A percentile compares a stretch with the other conserved stretches of the same genome.
phyloP scores from a whole-genome alignment of 2,329 filamentous ascomycete genomes.

The Diaporthe aspalathi region DNA sequence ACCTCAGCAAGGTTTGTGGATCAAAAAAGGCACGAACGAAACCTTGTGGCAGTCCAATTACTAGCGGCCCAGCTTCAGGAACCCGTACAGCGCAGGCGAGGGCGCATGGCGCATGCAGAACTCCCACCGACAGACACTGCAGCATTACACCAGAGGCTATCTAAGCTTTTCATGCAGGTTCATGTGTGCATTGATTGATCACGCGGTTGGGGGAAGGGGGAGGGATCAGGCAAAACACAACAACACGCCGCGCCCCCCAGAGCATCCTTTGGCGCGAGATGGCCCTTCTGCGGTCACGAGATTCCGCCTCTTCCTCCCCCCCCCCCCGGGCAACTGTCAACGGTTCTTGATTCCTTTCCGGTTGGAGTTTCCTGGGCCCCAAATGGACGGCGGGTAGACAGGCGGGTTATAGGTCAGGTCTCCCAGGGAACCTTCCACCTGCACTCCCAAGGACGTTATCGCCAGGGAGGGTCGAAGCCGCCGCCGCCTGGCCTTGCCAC shows the following conservation, averaged over 20 bases:
- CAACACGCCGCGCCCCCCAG: too few relatives aligned
- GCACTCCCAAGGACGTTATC: constrained; percentile 25
- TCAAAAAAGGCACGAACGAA: constrained; percentile 9
- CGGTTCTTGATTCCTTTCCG: background rate
- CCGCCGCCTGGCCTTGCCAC: too few relatives aligned
- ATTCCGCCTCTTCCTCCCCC: background rate
- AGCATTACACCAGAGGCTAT: constrained; percentile 27
- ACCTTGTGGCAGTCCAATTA: constrained; percentile 32
- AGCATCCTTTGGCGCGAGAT: background rate
- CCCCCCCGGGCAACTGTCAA: background rate
- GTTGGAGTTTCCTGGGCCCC: constrained; percentile 12
- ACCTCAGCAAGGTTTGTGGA: constrained; percentile 33
- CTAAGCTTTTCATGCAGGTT: constrained; percentile 32
- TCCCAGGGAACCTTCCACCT: background rate
- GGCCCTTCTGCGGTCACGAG: constrained; percentile 2
- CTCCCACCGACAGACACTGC: constrained; percentile 30
- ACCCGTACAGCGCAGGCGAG: constrained; percentile 29
- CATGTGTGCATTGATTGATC: constrained; percentile 32
- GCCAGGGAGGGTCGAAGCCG: constrained; percentile 1
- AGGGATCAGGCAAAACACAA: constrained; percentile 14
- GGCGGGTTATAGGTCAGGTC: background rate
- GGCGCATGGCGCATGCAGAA: constrained; percentile 16
- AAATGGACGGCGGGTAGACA: background rate
- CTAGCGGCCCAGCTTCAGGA: constrained; percentile 33
- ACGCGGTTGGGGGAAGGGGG: constrained; percentile 22